phyloP scores from a whole-genome alignment of 805 yeast genomes.

The Ogataea pini region DNA sequence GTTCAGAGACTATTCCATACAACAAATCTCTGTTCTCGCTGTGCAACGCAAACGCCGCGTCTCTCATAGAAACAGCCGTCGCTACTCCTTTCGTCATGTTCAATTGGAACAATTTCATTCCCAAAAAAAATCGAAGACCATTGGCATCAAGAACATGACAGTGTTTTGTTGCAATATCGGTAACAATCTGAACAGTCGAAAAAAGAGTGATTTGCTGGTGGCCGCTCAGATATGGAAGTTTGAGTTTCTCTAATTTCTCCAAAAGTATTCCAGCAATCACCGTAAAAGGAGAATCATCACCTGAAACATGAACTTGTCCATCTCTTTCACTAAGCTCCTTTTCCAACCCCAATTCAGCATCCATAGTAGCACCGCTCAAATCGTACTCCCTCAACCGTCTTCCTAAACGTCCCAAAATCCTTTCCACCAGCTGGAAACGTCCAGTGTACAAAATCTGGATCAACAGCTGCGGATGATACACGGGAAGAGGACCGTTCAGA shows the following conservation, averaged over 20 bases:
- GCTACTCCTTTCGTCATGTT: slow-evolving; percentile 35
- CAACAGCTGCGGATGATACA: slow-evolving; percentile 87
- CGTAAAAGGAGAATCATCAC: slow-evolving; percentile 14
- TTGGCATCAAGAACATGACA: slow-evolving; percentile 54
- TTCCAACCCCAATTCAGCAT: slow-evolving; percentile 28
- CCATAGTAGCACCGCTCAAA: slow-evolving; percentile 30
- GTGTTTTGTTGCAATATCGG: slow-evolving; percentile 49
- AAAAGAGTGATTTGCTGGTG: slow-evolving; percentile 88
- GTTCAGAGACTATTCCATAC: slow-evolving; percentile 48
- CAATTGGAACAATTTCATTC: slow-evolving; percentile 63
- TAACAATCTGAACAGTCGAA: slow-evolving; percentile 65
- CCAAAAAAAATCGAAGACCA: slow-evolving; percentile 71
- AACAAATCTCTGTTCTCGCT: slow-evolving; percentile 74
- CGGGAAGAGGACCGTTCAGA: slow-evolving; percentile 84
- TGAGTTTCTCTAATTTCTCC: slow-evolving; percentile 59
- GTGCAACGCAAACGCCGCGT: slow-evolving; percentile 84
- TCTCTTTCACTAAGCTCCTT: background rate
- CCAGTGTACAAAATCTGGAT: slow-evolving; percentile 73
- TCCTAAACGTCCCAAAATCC: slow-evolving; percentile 56
- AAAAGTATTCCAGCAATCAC: slow-evolving; percentile 39
- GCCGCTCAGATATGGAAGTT: slow-evolving; percentile 80
- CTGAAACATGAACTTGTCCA: slow-evolving; percentile 25
- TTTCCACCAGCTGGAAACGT: slow-evolving; percentile 54
- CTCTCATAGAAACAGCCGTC: slow-evolving; percentile 66
- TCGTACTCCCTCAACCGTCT: slow-evolving; percentile 56